phyloP scores from a whole-genome alignment of 1,284 basidiomycete species.

The Rugosomyces carneus region DNA sequence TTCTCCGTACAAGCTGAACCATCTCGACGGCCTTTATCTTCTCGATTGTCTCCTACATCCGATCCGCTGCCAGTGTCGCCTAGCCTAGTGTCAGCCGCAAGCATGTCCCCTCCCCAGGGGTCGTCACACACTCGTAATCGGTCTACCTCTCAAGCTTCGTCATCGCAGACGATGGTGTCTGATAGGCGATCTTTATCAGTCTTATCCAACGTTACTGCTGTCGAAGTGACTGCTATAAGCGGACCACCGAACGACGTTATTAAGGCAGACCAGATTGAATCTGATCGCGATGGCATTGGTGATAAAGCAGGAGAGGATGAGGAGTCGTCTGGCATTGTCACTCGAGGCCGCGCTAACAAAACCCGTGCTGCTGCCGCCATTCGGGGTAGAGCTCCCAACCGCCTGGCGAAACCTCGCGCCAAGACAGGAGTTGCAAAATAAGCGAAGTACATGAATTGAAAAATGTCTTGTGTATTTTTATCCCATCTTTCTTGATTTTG shows the following conservation, averaged over 20 bases:
- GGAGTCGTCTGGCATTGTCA: conserved; percentile 23
- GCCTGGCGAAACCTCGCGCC: conserved; percentile 8
- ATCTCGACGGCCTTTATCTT: conserved; percentile 1
- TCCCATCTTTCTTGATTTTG: conserved; percentile 5
- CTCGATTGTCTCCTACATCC: conserved; percentile 9
- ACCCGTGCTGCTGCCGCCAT: conserved; percentile 9
- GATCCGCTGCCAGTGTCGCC: conserved; percentile 13
- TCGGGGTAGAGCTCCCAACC: conserved; percentile 5
- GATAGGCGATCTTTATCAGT: conserved; percentile 26
- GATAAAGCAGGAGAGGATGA: conserved; percentile 10
- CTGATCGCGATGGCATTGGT: conserved; percentile 17
- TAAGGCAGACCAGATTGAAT: conserved; percentile 15
- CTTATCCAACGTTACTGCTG: conserved; percentile 22
- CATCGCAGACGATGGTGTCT: conserved; percentile 26
- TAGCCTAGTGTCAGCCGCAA: conserved; percentile 10
- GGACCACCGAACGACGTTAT: conserved; percentile 13
- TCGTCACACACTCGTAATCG: conserved; percentile 27
- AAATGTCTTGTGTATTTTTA: conserved; percentile 8
- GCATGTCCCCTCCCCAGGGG: conserved; percentile 10
- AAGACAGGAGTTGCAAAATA: conserved; percentile 12
- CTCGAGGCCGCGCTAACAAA: conserved; percentile 28
- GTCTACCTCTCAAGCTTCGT: conserved; percentile 31
- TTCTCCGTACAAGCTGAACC: not conserved
- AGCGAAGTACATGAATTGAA: conserved; percentile 3
- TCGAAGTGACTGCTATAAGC: conserved; percentile 15